Evolutionary conservation across 495 filamentous ascomycete genomes (phyloP), one percentile per base, ranked within the genome.

Genomic region (Trichoderma reesei): DNA sequence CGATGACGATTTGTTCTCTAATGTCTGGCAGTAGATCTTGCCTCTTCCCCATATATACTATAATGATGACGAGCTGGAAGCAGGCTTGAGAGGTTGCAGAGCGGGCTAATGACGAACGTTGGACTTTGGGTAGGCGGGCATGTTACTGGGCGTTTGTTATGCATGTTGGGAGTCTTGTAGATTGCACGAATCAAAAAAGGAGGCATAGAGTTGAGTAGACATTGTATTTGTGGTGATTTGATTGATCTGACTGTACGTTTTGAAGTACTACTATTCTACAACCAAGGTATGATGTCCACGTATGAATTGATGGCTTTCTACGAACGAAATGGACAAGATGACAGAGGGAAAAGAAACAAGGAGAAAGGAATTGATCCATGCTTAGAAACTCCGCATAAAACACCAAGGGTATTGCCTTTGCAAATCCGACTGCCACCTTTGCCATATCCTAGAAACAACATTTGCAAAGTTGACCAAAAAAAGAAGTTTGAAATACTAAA

Each of bases 1-100:
- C 13, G 78, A 78, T 63, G 92, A 96, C 68, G 92, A 96, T 78
- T 74, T 96, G 70, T 96, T 96, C 73, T 92, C 89, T 46, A 96
- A 96, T 76, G 92, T 96, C 65, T 96, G 92, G 92, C 81, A 90
- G 75, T 95, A 76, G 75, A 51, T 31, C 41, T 44, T 48, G 16
- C 13, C 5, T 48, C 44, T 16, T 48, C 18, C 20, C n/a, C 20
- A 3, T 11, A 34, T 18, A 3, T 33, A 62, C 61, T 33, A n/a
- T 54, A n/a, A 63, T 46, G 60, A 20, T 11, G 20, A 44, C 7
- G 37, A 34, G 59, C 11, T 61, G n/a, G 18, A 5, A 11, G 26
- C 34, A 59, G 18, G 41, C 6, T 10, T 2, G 36, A 31, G 36
- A 61, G 13, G 36, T 13, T 13, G 20, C 18, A n/a, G 36, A 41